phyloP scores from a whole-genome alignment of 2,329 filamentous ascomycete species.

The Colletotrichum eleusines region DNA sequence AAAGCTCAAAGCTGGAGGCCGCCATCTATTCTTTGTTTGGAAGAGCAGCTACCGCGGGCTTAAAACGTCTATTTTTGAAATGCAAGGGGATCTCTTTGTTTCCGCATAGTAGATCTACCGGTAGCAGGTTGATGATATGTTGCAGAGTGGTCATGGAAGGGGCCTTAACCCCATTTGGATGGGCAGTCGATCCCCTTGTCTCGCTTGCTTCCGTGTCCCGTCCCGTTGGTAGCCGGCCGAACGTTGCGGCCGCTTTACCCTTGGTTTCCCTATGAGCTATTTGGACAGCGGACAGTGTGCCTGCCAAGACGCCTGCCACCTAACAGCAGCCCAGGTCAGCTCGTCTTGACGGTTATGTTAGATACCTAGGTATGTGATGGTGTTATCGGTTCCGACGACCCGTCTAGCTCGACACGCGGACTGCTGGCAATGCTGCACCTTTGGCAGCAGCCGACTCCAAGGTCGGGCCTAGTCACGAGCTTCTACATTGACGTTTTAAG shows the following conservation, averaged over 20 bases:
- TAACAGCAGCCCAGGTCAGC: background rate
- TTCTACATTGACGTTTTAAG: background rate
- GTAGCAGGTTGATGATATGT: slow-evolving; percentile 29
- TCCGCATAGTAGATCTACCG: slow-evolving; percentile 15
- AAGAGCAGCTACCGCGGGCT: slow-evolving; percentile 1
- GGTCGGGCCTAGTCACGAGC: background rate
- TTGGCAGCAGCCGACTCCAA: background rate
- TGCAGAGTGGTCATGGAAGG: slow-evolving; percentile 23
- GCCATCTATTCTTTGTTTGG: background rate
- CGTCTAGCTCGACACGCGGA: background rate
- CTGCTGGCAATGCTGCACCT: background rate
- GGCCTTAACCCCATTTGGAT: background rate
- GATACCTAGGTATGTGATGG: no score
- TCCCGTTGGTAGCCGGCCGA: slow-evolving; percentile 6
- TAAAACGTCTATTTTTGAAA: background rate
- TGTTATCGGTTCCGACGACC: background rate
- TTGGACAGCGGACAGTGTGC: background rate
- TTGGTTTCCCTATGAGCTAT: background rate
- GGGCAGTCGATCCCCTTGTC: background rate
- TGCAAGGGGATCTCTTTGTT: background rate
- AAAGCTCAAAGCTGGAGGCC: slow-evolving; percentile 24
- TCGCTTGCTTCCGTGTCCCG: slow-evolving; percentile 18
- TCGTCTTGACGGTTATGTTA: background rate
- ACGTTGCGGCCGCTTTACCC: background rate
- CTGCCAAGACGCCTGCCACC: background rate